Evolutionary conservation across 768 basidiomycete genomes (phyloP).

Genomic region (Trametes cubensis): DNA sequence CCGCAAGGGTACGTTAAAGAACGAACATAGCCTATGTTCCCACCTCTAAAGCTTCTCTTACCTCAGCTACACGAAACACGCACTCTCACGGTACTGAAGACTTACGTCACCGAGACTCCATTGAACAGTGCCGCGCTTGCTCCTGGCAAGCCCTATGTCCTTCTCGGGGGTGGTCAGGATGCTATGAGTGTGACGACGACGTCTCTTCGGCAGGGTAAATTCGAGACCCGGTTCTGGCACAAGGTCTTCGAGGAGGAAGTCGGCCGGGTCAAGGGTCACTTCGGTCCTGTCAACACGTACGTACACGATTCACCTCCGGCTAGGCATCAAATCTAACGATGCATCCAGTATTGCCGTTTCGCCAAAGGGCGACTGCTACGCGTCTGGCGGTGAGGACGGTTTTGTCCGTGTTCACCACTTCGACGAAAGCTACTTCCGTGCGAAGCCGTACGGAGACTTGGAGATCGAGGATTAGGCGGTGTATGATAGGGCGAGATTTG

Average conservation of each 20-base stretch:
- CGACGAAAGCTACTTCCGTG: constrained; percentile 92
- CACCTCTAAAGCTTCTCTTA: constrained; percentile 3
- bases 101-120: constrained; percentile 90
- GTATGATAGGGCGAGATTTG: constrained; percentile 8
- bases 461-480: constrained; percentile 61
- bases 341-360: constrained; percentile 83
- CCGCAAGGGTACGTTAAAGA: constrained; percentile 70
- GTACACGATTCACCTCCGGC: constrained; percentile 38
- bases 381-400: constrained; percentile 96
- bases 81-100: constrained; percentile 89
- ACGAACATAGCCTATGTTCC: not conserved
- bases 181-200: constrained; percentile 98
- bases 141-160: constrained; percentile 83
- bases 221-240: constrained; percentile 99
- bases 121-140: constrained; percentile 92
- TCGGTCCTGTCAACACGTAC: constrained; percentile 94
- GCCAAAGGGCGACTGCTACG: constrained; percentile 84
- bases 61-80: constrained; percentile 86
- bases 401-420: constrained; percentile 91
- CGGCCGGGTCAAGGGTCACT: constrained; percentile 96
- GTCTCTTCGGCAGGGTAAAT: constrained; percentile 91
- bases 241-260: constrained; percentile 96
- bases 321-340: constrained; percentile 12
- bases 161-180: constrained; percentile 96
- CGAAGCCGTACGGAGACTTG: constrained; percentile 88